Evolutionary conservation across 2,329 filamentous ascomycete genomes (phyloP).

Genomic region (Fusarium napiforme): DNA sequence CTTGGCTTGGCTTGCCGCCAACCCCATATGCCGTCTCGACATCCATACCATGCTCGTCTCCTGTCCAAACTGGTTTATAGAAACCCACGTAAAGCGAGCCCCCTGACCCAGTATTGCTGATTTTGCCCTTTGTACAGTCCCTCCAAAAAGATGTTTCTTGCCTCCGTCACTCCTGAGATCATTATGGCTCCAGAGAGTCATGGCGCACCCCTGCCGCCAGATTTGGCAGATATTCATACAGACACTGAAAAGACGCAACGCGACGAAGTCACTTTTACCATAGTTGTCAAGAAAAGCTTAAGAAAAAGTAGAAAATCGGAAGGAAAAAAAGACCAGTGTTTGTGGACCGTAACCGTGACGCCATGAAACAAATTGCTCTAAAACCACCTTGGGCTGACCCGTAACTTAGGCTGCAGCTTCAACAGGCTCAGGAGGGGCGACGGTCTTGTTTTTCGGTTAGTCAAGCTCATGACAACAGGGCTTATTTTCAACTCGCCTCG

Average conservation of each 20-base stretch:
- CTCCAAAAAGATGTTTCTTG: conserved; percentile 26
- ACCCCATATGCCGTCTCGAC: conserved; percentile 18
- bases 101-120: conserved; percentile 19
- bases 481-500: conserved; percentile 46
- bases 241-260: conserved; percentile 33
- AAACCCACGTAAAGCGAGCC: conserved; percentile 3
- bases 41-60: conserved; percentile 11
- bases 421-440: conserved; percentile 49
- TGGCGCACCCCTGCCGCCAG: conserved; percentile 29
- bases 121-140: conserved; percentile 41
- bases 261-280: conserved; percentile 43
- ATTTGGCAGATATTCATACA: conserved; percentile 46
- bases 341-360: conserved; percentile 44
- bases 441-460: conserved; percentile 38
- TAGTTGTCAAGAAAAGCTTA: conserved; percentile 24
- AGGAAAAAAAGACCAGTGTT: conserved; percentile 38
- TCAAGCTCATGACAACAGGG: background rate
- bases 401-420: conserved; percentile 51
- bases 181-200: conserved; percentile 23
- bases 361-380: conserved; percentile 43
- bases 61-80: conserved; percentile 20
- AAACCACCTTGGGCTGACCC: conserved; percentile 34
- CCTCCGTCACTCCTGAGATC: conserved; percentile 23
- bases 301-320: conserved; percentile 28
- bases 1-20: conserved; percentile 10